Conservation (phyloP, 495 filamentous ascomycete species). For the Penicillium verhagenii region DNA sequence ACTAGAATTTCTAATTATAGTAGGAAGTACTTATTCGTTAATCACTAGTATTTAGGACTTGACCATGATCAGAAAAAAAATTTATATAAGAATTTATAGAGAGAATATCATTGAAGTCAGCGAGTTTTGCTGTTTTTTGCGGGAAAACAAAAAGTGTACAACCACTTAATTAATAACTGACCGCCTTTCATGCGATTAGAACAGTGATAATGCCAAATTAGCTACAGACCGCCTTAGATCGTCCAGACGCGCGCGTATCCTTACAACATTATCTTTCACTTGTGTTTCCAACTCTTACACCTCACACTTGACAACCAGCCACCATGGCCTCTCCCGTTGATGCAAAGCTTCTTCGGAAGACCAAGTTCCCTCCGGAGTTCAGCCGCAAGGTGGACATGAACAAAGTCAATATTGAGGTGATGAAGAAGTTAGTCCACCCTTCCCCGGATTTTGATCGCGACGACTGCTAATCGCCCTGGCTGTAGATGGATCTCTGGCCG, state of each 20-base stretch:
- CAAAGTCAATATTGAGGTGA: constrained; percentile 94
- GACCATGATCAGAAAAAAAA: too few relatives aligned
- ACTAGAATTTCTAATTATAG: too few relatives aligned
- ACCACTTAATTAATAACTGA: too few relatives aligned
- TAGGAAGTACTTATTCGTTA: too few relatives aligned
- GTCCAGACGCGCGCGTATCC: not conserved
- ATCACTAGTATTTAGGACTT: too few relatives aligned
- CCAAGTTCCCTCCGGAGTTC: constrained; percentile 93
- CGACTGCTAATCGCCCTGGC: constrained; percentile 8
- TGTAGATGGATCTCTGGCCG: constrained; percentile 86
- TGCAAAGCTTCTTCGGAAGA: constrained; percentile 80
- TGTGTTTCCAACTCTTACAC: not conserved
- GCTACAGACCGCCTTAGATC: too few relatives aligned
- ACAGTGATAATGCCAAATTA: too few relatives aligned
- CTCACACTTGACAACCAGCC: not conserved
- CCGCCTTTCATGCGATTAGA: too few relatives aligned
- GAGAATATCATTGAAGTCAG: too few relatives aligned
- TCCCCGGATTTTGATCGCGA: constrained; percentile 9
- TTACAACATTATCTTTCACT: not conserved
- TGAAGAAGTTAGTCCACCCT: constrained; percentile 75
- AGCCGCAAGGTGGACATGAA: constrained; percentile 93
- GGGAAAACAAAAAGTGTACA: too few relatives aligned
- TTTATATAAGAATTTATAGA: too few relatives aligned
- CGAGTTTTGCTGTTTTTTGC: too few relatives aligned
- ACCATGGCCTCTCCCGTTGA: constrained; percentile 76